Conservation (phyloP, 352 stramenopile species). For the Phytophthora agathidicida region DNA sequence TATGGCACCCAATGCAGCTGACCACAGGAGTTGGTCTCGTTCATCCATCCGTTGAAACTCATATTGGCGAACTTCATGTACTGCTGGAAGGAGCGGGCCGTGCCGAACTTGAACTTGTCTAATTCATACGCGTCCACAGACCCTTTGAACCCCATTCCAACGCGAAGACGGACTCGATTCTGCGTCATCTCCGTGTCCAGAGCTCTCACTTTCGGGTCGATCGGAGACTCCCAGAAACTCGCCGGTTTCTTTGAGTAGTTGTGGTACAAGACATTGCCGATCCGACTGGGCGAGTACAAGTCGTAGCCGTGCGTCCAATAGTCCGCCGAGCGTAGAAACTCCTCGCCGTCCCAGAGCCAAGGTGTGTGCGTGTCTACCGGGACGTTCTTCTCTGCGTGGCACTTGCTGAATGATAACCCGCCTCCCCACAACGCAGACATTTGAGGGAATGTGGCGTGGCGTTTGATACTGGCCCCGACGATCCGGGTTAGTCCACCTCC, state of each 20-base stretch:
- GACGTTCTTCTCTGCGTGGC: constrained; percentile 72
- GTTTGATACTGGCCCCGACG: constrained; percentile 78
- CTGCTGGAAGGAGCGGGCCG: constrained; percentile 50
- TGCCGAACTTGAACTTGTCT: constrained; percentile 55
- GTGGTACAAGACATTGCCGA: constrained; percentile 64
- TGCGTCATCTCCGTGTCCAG: constrained; percentile 53
- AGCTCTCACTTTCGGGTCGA: constrained; percentile 38
- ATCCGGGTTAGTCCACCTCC: constrained; percentile 64
- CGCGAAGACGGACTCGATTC: constrained; percentile 55
- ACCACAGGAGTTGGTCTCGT: constrained; percentile 57
- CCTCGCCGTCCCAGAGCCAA: constrained; percentile 69
- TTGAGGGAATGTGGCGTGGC: constrained; percentile 64
- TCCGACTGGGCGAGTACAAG: constrained; percentile 56
- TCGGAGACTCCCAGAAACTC: constrained; percentile 52
- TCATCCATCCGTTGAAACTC: constrained; percentile 47
- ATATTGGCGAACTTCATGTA: constrained; percentile 64
- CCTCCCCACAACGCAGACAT: constrained; percentile 70
- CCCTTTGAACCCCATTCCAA: constrained; percentile 56
- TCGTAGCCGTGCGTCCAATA: constrained; percentile 72
- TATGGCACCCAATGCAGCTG: constrained; percentile 73
- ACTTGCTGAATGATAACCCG: constrained; percentile 80
- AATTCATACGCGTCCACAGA: constrained; percentile 56
- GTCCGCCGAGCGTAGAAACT: constrained; percentile 59
- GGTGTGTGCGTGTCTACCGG: constrained; percentile 72
- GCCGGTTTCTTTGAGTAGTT: constrained; percentile 69